A percentile compares a stretch with the other conserved stretches of the same genome.
phyloP scores from a whole-genome alignment of 2,329 filamentous ascomycete genomes.

The Trichoderma hamatum region DNA sequence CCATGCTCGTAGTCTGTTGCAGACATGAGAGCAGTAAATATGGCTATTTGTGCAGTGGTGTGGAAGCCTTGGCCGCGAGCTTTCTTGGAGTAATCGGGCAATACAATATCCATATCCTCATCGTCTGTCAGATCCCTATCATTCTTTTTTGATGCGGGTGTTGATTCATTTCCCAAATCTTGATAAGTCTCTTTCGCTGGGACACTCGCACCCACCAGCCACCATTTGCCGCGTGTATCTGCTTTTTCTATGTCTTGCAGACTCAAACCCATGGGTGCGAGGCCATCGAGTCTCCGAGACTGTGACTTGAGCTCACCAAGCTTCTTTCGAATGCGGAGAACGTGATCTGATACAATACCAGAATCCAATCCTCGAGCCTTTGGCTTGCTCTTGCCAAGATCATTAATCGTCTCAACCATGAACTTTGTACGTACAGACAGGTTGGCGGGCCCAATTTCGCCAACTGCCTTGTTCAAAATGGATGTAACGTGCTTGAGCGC shows the following conservation, averaged over 20 bases:
- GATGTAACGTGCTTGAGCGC: conserved; percentile 86
- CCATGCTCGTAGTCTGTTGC: conserved; percentile 84
- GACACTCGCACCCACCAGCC: conserved; percentile 97
- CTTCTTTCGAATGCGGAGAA: conserved; percentile 84
- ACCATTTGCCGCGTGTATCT: conserved; percentile 94
- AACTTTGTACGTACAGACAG: conserved; percentile 90
- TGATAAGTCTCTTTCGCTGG: conserved; percentile 42
- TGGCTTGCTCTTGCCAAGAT: conserved; percentile 90
- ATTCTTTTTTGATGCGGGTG: conserved; percentile 30
- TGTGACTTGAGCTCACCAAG: conserved; percentile 73
- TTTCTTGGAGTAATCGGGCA: conserved; percentile 72
- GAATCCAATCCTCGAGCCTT: conserved; percentile 75
- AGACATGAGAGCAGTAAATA: conserved; percentile 89
- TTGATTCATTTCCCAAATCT: conserved; percentile 29
- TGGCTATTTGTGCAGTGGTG: conserved; percentile 82
- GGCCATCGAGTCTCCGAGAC: conserved; percentile 65
- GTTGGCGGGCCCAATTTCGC: conserved; percentile 66
- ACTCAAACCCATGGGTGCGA: conserved; percentile 79
- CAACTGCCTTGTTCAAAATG: conserved; percentile 72
- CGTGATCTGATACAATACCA: conserved; percentile 76
- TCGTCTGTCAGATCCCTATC: conserved; percentile 40
- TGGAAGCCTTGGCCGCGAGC: conserved; percentile 83
- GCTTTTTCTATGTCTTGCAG: conserved; percentile 80
- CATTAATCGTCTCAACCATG: conserved; percentile 95
- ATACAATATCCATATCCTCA: conserved; percentile 51